Base-by-base conservation (phyloP, 805 yeast genomes). In the Candida ortonii region DNA sequence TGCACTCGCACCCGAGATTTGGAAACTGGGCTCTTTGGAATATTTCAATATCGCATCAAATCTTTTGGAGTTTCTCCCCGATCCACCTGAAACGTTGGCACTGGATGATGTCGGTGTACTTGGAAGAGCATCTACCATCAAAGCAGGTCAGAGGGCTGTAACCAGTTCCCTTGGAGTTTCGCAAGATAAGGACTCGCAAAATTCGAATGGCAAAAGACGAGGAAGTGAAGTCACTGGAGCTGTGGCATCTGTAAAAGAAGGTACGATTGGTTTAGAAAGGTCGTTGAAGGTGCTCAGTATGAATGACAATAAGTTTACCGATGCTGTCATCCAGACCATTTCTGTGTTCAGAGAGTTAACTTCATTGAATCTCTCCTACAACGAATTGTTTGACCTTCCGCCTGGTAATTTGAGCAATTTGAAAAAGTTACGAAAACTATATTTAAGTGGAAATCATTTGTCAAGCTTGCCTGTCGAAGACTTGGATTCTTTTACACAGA, bases 381-480 rank as follows among this genome's bases (percentile, higher is more conserved):
- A 93, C 52, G 89, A 80, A 43, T 59, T 93, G 20, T 62, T 81
- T 22, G 97, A 90, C 47, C 75, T 90, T 17, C 94, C 96, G 0
- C 59, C 67, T 13, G 86, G 95, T n/a, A 76, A 79, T 2, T 54
- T 85, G 9, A 60, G 75, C 19, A 69, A 80, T 27, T 62, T 85
- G 41, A 61, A 68, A 1, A 64, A 66, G 20, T 62, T 93, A 42
- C 70, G 70, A 5, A 85, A 77, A 43, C 64, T 93, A 7, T 86
- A 75, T 52, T 55, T 90, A 19, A 82, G 95, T 0, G 98, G 98
- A 29, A 93, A 90, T 50, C 74, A 78, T 31, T 60, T 93, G 22
- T 70, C 84, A 0, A 73, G 84, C 6, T 64, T 93, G 28, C 95
- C 97, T 0, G 80, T 87, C 16, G 98, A 93, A 47, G 94, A 85